Conservation (phyloP, 257 asterid genomes). For the Linderniella brevidens region DNA sequence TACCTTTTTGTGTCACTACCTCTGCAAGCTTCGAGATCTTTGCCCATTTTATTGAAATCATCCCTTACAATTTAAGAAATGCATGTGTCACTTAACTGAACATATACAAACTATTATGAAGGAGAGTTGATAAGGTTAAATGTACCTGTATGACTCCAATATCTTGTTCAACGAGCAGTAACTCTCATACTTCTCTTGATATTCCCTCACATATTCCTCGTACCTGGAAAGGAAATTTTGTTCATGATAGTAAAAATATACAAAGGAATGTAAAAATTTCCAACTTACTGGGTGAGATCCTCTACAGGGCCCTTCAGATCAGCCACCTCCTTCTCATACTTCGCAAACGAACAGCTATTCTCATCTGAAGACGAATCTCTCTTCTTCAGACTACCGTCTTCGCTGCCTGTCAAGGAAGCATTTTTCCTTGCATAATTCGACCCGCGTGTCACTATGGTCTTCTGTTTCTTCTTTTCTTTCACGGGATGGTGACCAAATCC, state of each 20-base stretch:
- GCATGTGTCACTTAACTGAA: constrained; percentile 15
- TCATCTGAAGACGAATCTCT: constrained; percentile 56
- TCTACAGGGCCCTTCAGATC: constrained; percentile 72
- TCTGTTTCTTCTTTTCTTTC: constrained; percentile 47
- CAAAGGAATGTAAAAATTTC: neutral
- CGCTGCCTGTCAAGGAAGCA: constrained; percentile 39
- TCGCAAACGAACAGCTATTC: constrained; percentile 39
- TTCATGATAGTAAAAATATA: neutral
- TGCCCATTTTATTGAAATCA: constrained; percentile 52
- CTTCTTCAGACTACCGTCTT: constrained; percentile 31
- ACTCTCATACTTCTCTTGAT: constrained; percentile 59
- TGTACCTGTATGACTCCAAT: constrained; percentile 71
- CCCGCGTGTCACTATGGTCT: constrained; percentile 26
- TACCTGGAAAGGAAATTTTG: constrained; percentile 34
- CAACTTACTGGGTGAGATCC: constrained; percentile 64
- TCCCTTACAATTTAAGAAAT: constrained; percentile 24
- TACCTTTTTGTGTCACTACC: constrained; percentile 52
- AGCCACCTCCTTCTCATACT: constrained; percentile 79
- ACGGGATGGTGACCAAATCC: constrained; percentile 25
- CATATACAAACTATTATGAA: constrained; percentile 5
- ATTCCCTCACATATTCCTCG: constrained; percentile 71
- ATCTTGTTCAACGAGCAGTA: constrained; percentile 48
- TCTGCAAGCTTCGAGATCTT: constrained; percentile 52
- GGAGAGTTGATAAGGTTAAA: constrained; percentile 11
- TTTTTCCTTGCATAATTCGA: constrained; percentile 38